Percentiles rank a stretch among this genome's conserved stretches.
Evolutionary conservation across 306 rosid species (phyloP).

Genomic region (Citrullus colocynthis): DNA sequence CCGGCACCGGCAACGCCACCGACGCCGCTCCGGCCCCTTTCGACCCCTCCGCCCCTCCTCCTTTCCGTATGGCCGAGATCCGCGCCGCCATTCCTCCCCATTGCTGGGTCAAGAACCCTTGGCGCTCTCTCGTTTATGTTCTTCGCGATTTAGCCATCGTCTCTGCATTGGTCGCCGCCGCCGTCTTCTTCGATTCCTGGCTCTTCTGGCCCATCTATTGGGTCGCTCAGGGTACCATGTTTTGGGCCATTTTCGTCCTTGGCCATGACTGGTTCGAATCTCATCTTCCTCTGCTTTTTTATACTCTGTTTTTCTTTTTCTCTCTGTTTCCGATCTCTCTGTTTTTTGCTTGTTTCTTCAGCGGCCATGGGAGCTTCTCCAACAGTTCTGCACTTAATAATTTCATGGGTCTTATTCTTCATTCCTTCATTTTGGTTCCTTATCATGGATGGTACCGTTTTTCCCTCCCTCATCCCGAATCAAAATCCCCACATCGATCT

Average conservation of each 20-base stretch:
- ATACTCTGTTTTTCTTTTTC: neutral
- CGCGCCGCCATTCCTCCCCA: constrained; percentile 80
- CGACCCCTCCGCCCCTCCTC: constrained; percentile 86
- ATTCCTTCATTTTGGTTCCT: constrained; percentile 82
- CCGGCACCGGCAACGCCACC: neutral
- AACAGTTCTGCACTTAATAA: constrained; percentile 35
- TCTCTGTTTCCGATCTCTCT: neutral
- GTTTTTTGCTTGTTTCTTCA: constrained; percentile 8
- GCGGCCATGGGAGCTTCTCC: constrained; percentile 99
- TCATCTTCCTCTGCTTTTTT: neutral
- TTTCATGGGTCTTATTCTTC: constrained; percentile 75
- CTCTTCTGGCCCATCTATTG: constrained; percentile 67
- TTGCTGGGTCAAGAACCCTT: constrained; percentile 78
- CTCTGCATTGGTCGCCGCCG: constrained; percentile 28
- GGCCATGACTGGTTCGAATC: constrained; percentile 81
- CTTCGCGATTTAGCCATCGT: constrained; percentile 44
- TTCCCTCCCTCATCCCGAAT: neutral
- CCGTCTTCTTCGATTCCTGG: constrained; percentile 33
- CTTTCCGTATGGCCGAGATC: constrained; percentile 67
- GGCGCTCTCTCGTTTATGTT: constrained; percentile 59
- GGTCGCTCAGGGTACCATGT: constrained; percentile 86
- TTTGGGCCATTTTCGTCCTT: constrained; percentile 95
- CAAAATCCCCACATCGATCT: neutral
- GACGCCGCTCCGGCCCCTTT: constrained; percentile 15
- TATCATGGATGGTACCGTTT: constrained; percentile 74